These are phyloP conservation scores for Moniliella sp. DNA, from an alignment of 1,284 basidiomycete species.

Conservation along the genomic window DNA sequence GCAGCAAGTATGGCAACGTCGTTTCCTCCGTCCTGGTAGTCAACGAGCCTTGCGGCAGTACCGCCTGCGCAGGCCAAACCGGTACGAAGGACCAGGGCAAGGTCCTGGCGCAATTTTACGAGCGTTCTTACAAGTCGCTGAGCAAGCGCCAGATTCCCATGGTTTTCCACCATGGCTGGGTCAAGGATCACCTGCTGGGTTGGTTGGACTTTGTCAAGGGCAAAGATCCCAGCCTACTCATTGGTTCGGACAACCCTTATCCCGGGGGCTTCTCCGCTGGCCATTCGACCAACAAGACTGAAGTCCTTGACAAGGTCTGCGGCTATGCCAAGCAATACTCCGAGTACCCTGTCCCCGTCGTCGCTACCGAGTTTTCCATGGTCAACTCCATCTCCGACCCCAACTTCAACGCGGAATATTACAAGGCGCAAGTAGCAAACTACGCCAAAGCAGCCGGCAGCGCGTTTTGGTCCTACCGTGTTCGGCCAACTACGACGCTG, in stretches of 20 bases:
- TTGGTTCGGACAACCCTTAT: background rate
- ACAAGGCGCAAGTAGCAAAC: constrained; percentile 15
- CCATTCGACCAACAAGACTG: background rate
- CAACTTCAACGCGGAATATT: constrained; percentile 6
- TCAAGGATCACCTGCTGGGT: background rate
- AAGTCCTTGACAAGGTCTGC: constrained; percentile 14
- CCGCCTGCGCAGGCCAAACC: constrained; percentile 6
- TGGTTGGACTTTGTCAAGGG: constrained; percentile 8
- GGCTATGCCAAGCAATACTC: constrained; percentile 6
- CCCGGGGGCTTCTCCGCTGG: constrained; percentile 1
- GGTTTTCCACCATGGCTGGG: constrained; percentile 23
- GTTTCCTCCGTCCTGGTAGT: constrained; percentile 19
- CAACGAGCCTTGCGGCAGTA: constrained; percentile 14
- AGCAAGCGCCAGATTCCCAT: constrained; percentile 12
- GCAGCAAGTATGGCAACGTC: constrained; percentile 12
- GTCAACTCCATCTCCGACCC: constrained; percentile 9
- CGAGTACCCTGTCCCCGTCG: constrained; percentile 11
- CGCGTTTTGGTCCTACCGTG: constrained; percentile 22
- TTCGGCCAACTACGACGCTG: constrained; percentile 3
- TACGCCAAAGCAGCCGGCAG: constrained; percentile 26
- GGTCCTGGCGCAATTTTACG: constrained; percentile 9
- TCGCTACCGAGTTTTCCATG: constrained; percentile 21
- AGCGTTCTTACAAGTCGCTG: constrained; percentile 9
- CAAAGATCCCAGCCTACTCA: constrained; percentile 21
- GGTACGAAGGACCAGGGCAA: constrained; percentile 3